phyloP scores from a whole-genome alignment of 768 basidiomycete species.

The Leccinum incarnatum region DNA sequence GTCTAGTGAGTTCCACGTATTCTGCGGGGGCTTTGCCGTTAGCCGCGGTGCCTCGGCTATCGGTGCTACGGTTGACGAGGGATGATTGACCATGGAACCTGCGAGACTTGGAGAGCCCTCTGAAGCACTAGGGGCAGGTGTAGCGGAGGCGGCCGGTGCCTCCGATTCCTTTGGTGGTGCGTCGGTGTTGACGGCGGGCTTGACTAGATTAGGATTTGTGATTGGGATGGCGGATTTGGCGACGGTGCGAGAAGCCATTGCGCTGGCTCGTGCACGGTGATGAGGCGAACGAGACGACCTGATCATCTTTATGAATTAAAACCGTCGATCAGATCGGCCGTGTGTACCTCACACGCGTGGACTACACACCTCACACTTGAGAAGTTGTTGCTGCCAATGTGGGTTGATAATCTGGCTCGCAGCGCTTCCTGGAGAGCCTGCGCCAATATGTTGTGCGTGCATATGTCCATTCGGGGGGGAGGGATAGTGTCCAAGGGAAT shows the following conservation, averaged over 20 bases:
- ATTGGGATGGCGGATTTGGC: conserved; percentile 88
- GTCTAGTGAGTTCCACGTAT: conserved; percentile 88
- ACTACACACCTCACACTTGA: conserved; percentile 83
- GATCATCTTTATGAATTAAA: conserved; percentile 55
- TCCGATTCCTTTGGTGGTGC: conserved; percentile 28
- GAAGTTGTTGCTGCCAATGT: conserved; percentile 92
- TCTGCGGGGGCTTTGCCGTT: conserved; percentile 65
- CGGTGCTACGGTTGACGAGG: conserved; percentile 75
- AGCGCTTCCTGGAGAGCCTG: conserved; percentile 55
- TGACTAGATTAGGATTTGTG: conserved; percentile 79
- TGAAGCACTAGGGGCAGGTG: conserved; percentile 30
- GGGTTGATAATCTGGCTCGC: conserved; percentile 65
- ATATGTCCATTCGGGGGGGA: conserved; percentile 73
- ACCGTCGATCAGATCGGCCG: conserved; percentile 18
- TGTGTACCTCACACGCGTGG: conserved; percentile 15
- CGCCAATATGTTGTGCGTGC: conserved; percentile 55
- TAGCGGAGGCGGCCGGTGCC: conserved; percentile 28
- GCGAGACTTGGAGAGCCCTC: conserved; percentile 36
- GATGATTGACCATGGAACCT: conserved; percentile 49
- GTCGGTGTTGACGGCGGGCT: conserved; percentile 37
- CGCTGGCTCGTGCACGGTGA: conserved; percentile 93
- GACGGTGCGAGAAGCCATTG: conserved; percentile 85
- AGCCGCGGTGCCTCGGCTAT: conserved; percentile 65
- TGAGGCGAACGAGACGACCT: conserved; percentile 86
- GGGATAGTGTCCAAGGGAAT: conserved; percentile 72